Conservation (phyloP, 768 basidiomycete species). For the Lanmaoa pseudosensibilis region DNA sequence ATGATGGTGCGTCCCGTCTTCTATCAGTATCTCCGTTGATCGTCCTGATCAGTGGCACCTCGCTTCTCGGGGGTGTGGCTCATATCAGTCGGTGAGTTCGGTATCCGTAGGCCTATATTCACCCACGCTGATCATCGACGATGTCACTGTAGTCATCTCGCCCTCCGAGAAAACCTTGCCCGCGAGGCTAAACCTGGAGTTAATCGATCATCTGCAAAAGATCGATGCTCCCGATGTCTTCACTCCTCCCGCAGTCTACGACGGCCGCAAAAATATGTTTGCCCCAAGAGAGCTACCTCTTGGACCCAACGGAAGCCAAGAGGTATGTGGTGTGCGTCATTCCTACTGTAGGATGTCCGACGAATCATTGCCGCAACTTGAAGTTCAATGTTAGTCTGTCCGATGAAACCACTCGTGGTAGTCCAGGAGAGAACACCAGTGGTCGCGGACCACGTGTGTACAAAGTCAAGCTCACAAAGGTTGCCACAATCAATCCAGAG, state of each 20-base stretch:
- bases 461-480: conserved; percentile 61
- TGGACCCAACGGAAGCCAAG: conserved; percentile 47
- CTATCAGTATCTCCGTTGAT: not conserved
- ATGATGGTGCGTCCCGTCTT: conserved; percentile 64
- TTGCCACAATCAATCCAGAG: conserved; percentile 60
- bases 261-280: conserved; percentile 79
- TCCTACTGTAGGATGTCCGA: not conserved
- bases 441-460: conserved; percentile 59
- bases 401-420: conserved; percentile 36
- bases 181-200: conserved; percentile 64
- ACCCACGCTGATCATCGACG: conserved; percentile 12
- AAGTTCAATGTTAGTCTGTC: conserved; percentile 64
- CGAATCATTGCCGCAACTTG: conserved; percentile 6
- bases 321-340: conserved; percentile 38
- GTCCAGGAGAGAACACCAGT: conserved; percentile 33
- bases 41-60: conserved; percentile 22
- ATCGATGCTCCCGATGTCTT: conserved; percentile 62
- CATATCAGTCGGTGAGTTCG: conserved; percentile 22
- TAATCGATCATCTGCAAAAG: conserved; percentile 64
- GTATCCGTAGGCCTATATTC: not conserved
- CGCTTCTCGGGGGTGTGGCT: not conserved
- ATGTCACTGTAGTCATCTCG: conserved; percentile 48
- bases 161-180: conserved; percentile 72
- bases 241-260: conserved; percentile 72
- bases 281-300: conserved; percentile 61